Percentiles rank a stretch among this genome's conserved stretches.
Conservation (phyloP, 108 stramenopile species). For the Cyclostephanos invisitatus region DNA sequence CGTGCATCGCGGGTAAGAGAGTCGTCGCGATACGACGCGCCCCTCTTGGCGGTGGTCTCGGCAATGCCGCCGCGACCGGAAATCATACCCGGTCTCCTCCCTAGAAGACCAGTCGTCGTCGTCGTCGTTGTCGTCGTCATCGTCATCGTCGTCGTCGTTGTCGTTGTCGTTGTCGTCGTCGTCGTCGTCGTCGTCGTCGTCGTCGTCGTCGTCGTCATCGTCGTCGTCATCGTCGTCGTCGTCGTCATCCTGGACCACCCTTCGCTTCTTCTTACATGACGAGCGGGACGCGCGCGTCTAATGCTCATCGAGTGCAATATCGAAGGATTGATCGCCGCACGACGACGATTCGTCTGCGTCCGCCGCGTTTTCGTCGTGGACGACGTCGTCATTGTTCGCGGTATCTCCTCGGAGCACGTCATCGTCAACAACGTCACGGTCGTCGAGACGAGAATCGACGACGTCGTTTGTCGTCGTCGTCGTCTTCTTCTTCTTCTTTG, state of each 20-base stretch:
- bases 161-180: too few species aligned
- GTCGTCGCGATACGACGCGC: background rate
- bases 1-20: background rate
- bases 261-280: background rate
- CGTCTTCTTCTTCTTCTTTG: background rate
- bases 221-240: constrained; percentile 2
- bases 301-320: background rate
- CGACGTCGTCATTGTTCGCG: constrained; percentile 1
- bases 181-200: constrained; percentile 1
- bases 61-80: background rate
- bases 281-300: background rate
- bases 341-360: background rate
- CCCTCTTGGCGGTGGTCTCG: background rate
- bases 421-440: too few species aligned
- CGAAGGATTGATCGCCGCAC: background rate
- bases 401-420: background rate
- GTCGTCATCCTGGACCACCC: constrained; percentile 1
- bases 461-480: background rate
- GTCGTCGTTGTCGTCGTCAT: background rate
- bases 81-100: background rate
- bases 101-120: background rate
- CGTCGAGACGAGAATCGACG: background rate
- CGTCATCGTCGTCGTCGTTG: too few species aligned
- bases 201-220: background rate
- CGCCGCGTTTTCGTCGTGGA: background rate